Base-by-base conservation (phyloP, 331 rosid species). In the Ulmus americana region DNA sequence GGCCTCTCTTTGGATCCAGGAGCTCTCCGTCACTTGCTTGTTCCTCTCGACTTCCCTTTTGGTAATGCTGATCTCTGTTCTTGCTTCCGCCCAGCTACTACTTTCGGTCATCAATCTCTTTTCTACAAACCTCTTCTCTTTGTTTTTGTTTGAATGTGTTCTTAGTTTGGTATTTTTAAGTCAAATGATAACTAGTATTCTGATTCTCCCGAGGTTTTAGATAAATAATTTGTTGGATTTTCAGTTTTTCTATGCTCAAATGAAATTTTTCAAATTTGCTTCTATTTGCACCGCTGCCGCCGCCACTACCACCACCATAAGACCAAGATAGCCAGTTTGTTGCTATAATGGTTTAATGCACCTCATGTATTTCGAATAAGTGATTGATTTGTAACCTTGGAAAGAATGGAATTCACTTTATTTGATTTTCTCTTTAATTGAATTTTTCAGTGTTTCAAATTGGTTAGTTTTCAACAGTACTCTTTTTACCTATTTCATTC, bases 101-200 rank as follows among this genome's bases (percentile, higher is more conserved):
- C 39, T 12, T 65, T 57, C 15, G 59, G 3, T 40, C 38, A 20
- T 42, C 15, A 9, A 47, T 50, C 38, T 45, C 10, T 8, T 38
- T 13, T 46, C 69, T 48, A 3, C n/a, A 48, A 48, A 11, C 0
- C 18, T 48, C 53, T 5, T 5, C 53, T 12, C 14, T 48, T 49
- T 12, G 18, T 65, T 18, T 61, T 68, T 66, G 8, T 8, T 57
- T 4, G 18, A 67, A 61, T 70, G 79, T 69, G 50, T 57, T 41
- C 55, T 47, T 2, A 11, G 7, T 28, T 28, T 28, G 35, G 4
- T 28, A 28, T 28, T 28, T 28, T 28, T 28, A 3, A 28, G 35
- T 28, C 35, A 2, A 28, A 28, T 28, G 35, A 28, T 28, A 28
- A 49, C 16, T 49, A n/a, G 55, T n/a, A 15, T 15, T 50, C 3